Evolutionary conservation across 2,329 filamentous ascomycete species (phyloP), one percentile per base, ranked within the genome.

Genomic region (Penicillium sp.): DNA sequence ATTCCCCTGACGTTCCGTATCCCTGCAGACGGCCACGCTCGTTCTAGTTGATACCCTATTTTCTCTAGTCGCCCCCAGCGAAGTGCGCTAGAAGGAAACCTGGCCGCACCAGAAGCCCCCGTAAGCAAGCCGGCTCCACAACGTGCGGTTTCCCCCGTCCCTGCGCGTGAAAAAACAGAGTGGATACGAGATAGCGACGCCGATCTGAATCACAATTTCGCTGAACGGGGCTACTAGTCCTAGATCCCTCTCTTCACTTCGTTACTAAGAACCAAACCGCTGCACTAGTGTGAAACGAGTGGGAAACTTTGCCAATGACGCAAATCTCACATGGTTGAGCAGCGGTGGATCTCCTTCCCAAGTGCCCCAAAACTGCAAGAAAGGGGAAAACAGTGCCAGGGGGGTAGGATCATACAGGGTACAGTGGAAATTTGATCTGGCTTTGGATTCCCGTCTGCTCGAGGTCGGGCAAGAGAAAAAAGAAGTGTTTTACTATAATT

Each of bases 71-170:
- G 53, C 56, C 54, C 48, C 59, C 55, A 65, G 60, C 56, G 59
- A 63, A 62, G 61, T 54, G 56, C 62, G 61, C 60, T 59, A 63
- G 59, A 64, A 62, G 61, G 63, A 64, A 66, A 66, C 59, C 54
- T 61, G 64, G 58, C 63, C 60, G 65, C 66, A 64, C 65, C 60
- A 70, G 65, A 70, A 65, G 67, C 60, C 56, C 61, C 64, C 61
- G 60, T 65, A 62, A 66, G 60, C 57, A 58, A 45, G 44, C 46
- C 57, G 65, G 65, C 62, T 68, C 67, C 65, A 68, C 67, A 68
- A 62, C 64, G 60, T 69, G 60, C 61, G 45, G 51, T 61, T 65
- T 62, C 58, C 65, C 65, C 64, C 67, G 60, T 62, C 59, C 52
- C 53, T 63, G 61, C 57, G 49, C 61, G 57, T 50, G 54, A 61